Conservation (phyloP, 1,284 basidiomycete genomes). For the Mycosarcoma mackinlayi region DNA sequence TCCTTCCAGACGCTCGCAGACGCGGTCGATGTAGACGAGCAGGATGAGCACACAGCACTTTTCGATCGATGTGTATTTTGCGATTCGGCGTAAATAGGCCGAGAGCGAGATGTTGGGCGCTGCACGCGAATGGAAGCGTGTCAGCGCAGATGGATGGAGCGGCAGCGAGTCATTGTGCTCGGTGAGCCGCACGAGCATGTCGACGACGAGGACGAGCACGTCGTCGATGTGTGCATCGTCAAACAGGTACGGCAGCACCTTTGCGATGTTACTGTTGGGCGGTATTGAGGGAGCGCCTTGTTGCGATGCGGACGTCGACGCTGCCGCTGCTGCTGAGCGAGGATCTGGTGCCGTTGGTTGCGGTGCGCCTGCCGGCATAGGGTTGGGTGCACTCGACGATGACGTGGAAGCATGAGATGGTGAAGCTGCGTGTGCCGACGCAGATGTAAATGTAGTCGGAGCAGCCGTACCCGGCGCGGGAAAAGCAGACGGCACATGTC, state of each 20-base stretch:
- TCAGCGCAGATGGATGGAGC: constrained; percentile 64
- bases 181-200: constrained; percentile 65
- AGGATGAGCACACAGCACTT: constrained; percentile 66
- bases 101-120: constrained; percentile 63
- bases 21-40: constrained; percentile 67
- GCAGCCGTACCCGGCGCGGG: constrained; percentile 12
- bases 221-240: constrained; percentile 64
- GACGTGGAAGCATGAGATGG: constrained; percentile 13
- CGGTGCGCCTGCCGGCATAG: not conserved
- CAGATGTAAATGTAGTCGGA: constrained; percentile 14
- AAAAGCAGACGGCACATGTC: constrained; percentile 12
- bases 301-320: not conserved
- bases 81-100: constrained; percentile 65
- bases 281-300: constrained; percentile 9
- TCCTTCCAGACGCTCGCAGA: constrained; percentile 62
- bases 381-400: not conserved
- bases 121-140: constrained; percentile 66
- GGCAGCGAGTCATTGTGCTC: constrained; percentile 66
- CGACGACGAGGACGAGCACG: constrained; percentile 61
- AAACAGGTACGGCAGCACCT: constrained; percentile 58
- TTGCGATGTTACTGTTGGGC: constrained; percentile 3
- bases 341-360: not conserved
- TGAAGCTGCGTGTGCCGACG: constrained; percentile 25
- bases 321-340: constrained; percentile 1
- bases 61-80: constrained; percentile 65